A percentile compares a stretch with the other conserved stretches of the same genome.
Evolutionary conservation across 257 asterid species (phyloP).

Genomic region (Solanum chmielewskii): DNA sequence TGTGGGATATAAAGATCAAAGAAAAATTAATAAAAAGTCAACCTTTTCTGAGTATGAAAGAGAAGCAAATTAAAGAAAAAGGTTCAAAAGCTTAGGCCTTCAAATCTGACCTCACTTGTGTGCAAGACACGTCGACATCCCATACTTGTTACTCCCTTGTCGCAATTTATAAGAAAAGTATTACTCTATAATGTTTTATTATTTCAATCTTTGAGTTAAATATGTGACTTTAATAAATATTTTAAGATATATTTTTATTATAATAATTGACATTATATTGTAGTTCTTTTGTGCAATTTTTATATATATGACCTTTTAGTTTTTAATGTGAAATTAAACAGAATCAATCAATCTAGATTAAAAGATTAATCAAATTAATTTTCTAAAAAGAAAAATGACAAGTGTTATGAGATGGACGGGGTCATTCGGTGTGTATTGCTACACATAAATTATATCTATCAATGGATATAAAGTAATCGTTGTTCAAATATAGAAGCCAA

Average conservation of each 20-base stretch:
- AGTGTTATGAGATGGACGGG: not conserved
- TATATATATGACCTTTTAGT: not conserved
- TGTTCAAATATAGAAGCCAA: not conserved
- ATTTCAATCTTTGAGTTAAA: not conserved
- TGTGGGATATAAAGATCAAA: not conserved
- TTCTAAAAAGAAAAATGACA: not conserved
- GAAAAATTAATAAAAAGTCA: not conserved
- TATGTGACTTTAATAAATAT: not conserved
- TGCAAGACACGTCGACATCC: not conserved
- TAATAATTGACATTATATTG: too few species aligned
- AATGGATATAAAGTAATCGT: not conserved
- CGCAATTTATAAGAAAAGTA: not conserved
- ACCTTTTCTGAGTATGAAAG: not conserved
- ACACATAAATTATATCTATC: not conserved
- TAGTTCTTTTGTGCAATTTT: not conserved
- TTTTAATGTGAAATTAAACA: not conserved
- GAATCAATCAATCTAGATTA: not conserved
- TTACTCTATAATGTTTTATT: not conserved
- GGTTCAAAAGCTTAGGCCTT: not conserved
- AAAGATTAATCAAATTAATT: not conserved
- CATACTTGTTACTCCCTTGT: not conserved
- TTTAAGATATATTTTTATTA: not conserved
- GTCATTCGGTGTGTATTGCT: not conserved
- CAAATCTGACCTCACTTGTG: not conserved
- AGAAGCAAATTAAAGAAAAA: not conserved